Evolutionary conservation across 2,329 filamentous ascomycete species (phyloP).

Genomic region (Phialophora verrucosa): DNA sequence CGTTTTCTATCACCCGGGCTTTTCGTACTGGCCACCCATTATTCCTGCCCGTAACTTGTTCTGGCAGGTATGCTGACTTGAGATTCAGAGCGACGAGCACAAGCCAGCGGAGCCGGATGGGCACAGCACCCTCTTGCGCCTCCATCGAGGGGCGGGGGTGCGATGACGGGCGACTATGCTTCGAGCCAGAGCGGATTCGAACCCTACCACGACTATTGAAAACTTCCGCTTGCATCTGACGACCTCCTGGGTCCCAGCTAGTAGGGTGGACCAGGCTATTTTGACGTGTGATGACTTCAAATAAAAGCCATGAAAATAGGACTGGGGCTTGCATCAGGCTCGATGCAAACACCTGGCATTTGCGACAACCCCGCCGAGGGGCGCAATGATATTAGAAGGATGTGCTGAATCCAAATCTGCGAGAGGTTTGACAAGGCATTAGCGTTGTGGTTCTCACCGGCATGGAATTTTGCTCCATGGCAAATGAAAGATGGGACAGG

Average conservation of each 20-base stretch:
- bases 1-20: constrained; percentile 31
- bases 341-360: not conserved
- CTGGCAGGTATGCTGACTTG: constrained; percentile 13
- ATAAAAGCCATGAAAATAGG: not conserved
- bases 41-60: not conserved
- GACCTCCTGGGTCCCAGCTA: not conserved
- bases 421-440: not conserved
- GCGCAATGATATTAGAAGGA: not conserved
- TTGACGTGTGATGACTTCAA: constrained; percentile 11
- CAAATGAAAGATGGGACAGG: not conserved
- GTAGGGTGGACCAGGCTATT: not conserved
- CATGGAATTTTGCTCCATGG: not conserved
- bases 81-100: constrained; percentile 30
- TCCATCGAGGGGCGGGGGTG: constrained; percentile 10
- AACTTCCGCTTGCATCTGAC: not conserved
- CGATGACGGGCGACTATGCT: constrained; percentile 13
- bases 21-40: too few relatives aligned
- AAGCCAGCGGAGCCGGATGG: constrained; percentile 30
- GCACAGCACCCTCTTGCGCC: constrained; percentile 24
- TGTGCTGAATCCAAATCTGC: not conserved
- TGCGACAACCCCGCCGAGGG: not conserved
- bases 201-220: constrained; percentile 20
- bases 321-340: constrained; percentile 2
- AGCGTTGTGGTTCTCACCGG: not conserved
- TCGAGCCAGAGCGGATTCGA: constrained; percentile 16